A percentile compares a stretch with the other conserved stretches of the same genome.
phyloP scores from a whole-genome alignment of 2,329 filamentous ascomycete genomes.

The Cladosporium phlei region DNA sequence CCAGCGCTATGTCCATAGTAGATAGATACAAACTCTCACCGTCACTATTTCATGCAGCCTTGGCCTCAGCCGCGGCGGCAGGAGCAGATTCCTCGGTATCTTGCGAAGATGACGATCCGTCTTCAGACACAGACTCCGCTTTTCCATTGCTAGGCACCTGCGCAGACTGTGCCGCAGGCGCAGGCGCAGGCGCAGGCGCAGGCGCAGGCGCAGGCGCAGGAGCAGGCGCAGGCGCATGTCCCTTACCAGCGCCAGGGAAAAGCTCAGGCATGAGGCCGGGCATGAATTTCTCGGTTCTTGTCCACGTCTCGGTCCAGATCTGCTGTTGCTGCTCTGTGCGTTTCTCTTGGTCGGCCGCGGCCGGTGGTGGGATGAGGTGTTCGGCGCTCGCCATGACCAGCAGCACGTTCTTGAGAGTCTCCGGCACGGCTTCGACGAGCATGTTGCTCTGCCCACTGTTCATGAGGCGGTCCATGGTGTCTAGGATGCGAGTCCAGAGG shows the following conservation, averaged over 20 bases:
- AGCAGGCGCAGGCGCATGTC: constrained; percentile 12
- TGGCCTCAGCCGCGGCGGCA: background rate
- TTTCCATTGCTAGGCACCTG: background rate
- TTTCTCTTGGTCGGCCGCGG: constrained; percentile 26
- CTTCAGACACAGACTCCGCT: constrained; percentile 12
- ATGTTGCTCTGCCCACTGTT: constrained; percentile 79
- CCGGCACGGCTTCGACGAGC: constrained; percentile 88
- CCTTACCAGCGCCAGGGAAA: constrained; percentile 47
- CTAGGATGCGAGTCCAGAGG: constrained; percentile 86
- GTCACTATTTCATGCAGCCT: constrained; percentile 1
- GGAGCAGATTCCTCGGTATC: background rate
- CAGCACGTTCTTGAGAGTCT: constrained; percentile 92
- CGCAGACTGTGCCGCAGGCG: background rate
- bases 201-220: background rate
- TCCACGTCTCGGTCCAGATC: constrained; percentile 59
- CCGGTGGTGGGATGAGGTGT: constrained; percentile 65
- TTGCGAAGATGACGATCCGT: background rate
- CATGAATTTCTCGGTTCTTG: constrained; percentile 56
- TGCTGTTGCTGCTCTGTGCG: constrained; percentile 44
- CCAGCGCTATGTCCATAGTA: constrained; percentile 2
- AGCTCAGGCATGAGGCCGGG: constrained; percentile 56
- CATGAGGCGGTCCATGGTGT: constrained; percentile 93
- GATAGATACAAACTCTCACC: background rate
- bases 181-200: background rate
- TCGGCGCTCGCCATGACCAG: constrained; percentile 91